Conservation (phyloP, 495 filamentous ascomycete genomes). For the Neurospora hispaniola region DNA sequence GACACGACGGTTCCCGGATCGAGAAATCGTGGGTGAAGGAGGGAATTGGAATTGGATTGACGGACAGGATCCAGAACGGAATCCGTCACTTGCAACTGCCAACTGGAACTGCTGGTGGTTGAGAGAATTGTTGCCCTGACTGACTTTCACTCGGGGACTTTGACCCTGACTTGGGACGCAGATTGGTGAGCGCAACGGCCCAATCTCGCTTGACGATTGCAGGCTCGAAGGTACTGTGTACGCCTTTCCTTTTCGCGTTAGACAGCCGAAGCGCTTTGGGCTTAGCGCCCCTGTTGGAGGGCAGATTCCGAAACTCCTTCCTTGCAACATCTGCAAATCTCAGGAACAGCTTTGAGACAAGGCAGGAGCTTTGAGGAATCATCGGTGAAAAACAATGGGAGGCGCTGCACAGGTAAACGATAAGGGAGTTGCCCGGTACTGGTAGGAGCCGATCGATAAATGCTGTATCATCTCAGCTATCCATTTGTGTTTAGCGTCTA, state of each 20-base stretch:
- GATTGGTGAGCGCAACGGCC: constrained; percentile 16
- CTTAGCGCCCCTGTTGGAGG: constrained; percentile 7
- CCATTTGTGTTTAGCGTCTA: neutral
- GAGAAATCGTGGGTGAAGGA: neutral
- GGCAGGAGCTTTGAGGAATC: neutral
- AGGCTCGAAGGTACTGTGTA: constrained; percentile 8
- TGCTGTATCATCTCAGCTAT: neutral
- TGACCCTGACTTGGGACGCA: neutral
- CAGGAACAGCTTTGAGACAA: neutral
- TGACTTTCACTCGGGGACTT: neutral
- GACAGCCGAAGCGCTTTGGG: neutral
- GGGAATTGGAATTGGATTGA: neutral
- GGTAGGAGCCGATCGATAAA: neutral
- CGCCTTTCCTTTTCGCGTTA: constrained; percentile 19
- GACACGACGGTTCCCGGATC: neutral
- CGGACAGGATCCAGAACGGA: neutral
- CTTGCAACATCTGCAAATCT: neutral
- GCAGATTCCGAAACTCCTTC: constrained; percentile 1
- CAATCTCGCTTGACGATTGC: constrained; percentile 29
- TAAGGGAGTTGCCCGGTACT: neutral
- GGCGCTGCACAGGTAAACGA: neutral
- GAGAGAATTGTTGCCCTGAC: neutral
- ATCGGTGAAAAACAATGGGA: neutral
- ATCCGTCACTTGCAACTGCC: neutral
- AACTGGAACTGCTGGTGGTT: neutral